These are phyloP conservation scores for Lachnellula hyalina DNA, from an alignment of 2,329 filamentous ascomycete genomes.

Conservation along the genomic window DNA sequence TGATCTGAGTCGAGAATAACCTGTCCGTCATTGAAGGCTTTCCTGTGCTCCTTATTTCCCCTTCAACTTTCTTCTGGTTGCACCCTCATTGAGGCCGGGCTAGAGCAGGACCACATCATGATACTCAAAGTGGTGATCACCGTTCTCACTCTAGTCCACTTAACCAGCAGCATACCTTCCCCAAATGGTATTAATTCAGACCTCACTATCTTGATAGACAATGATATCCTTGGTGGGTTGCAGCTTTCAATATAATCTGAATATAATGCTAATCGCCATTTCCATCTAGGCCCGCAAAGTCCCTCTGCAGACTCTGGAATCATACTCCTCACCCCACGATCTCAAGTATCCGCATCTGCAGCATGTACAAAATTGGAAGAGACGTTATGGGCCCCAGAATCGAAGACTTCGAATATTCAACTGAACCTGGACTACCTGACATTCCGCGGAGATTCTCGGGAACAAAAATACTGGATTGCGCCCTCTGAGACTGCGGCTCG, in stretches of 20 bases:
- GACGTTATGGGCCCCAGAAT: constrained; percentile 15
- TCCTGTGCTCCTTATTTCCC: background rate
- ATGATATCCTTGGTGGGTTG: constrained; percentile 18
- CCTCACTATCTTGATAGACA: constrained; percentile 19
- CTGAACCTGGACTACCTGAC: constrained; percentile 17
- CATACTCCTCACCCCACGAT: constrained; percentile 14
- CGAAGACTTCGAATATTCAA: constrained; percentile 14
- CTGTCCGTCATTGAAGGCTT: constrained; percentile 11
- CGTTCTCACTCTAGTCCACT: constrained; percentile 11
- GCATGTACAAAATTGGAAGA: constrained; percentile 17
- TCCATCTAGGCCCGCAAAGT: constrained; percentile 14
- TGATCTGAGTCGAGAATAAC: constrained; percentile 12
- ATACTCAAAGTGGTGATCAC: constrained; percentile 8
- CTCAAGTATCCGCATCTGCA: constrained; percentile 14
- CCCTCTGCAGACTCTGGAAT: constrained; percentile 17
- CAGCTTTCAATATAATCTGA: background rate
- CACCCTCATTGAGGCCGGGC: background rate
- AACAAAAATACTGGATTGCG: constrained; percentile 22
- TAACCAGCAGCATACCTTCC: constrained; percentile 14
- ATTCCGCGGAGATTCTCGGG: constrained; percentile 12
- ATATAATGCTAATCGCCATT: background rate
- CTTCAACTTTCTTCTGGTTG: constrained; percentile 4
- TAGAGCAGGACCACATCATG: constrained; percentile 10
- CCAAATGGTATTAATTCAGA: constrained; percentile 15
- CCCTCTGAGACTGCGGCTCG: constrained; percentile 1